Conservation (phyloP, 768 basidiomycete species). For the Cantharellus anzutake region DNA sequence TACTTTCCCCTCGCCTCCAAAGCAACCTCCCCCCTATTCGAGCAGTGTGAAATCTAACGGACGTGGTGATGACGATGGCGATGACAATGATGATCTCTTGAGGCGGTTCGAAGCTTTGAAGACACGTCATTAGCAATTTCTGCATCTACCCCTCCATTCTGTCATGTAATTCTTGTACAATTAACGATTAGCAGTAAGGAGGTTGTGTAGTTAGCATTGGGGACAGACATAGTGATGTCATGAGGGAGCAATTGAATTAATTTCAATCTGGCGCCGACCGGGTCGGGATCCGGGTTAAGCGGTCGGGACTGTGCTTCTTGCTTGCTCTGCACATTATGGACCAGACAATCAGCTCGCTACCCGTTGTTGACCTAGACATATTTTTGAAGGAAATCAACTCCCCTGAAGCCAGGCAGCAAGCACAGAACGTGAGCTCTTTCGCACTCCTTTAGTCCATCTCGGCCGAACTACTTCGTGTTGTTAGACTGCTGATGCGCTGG, state of each 20-base stretch:
- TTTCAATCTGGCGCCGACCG: too few species aligned
- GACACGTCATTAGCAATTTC: too few species aligned
- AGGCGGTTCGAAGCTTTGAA: constrained; percentile 77
- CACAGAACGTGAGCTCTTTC: constrained; percentile 31
- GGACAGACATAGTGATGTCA: too few species aligned
- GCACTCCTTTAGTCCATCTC: background rate
- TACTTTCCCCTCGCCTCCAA: constrained; percentile 5
- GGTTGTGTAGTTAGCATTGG: too few species aligned
- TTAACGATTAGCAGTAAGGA: too few species aligned
- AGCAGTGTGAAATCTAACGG: background rate
- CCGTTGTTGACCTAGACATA: constrained; percentile 59
- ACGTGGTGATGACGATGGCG: constrained; percentile 8
- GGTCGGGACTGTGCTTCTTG: too few species aligned
- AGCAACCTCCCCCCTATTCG: constrained; percentile 5
- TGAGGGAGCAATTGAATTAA: too few species aligned
- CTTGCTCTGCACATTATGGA: too few species aligned
- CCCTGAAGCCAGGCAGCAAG: constrained; percentile 36
- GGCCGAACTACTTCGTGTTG: background rate
- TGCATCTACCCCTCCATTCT: too few species aligned
- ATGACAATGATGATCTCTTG: constrained; percentile 39
- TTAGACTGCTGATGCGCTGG: constrained; percentile 66
- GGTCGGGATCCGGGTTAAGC: too few species aligned
- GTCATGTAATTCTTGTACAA: too few species aligned
- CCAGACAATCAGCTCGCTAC: constrained; percentile 30
- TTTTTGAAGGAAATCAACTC: constrained; percentile 33